Evolutionary conservation across 75 land plant species (phyloP), one percentile per base, ranked within the genome.

Genomic region (Cunninghamia lanceolata): DNA sequence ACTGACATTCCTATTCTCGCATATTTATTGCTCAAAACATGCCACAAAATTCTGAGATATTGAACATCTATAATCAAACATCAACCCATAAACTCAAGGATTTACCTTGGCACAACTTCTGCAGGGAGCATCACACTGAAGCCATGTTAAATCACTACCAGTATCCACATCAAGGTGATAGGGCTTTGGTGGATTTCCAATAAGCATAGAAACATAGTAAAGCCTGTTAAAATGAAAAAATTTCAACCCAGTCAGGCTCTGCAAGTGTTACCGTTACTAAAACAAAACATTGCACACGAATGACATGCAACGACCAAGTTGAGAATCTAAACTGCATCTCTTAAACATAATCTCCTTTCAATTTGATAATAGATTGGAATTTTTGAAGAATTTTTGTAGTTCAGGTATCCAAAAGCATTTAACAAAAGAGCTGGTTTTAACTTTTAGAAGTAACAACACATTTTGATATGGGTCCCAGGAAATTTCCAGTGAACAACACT

Each of bases 51-150:
- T 52, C n/a, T n/a, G n/a, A 42, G 25, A 28, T 38, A n/a, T 45
- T 14, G 46, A 80, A 80, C 40, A 43, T 80, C 34, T 80, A 80
- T 32, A 43, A 13, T 39, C 2, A n/a, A 42, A 40, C 46, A 40
- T 28, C 82, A 79, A 79, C 25, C 45, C 82, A 79, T 45, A 25
- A 25, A 43, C 32, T 43, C 50, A 43, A 45, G 34, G 32, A 80
- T 19, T 88, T 43, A 96, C 97, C 91, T 92, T 86, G 35, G 94
- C 94, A 90, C 98, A 96, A 83, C 91, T 91, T 30, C 86, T 87
- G 86, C 98, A 96, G 30, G 98, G 98, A 86, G 96, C 98, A 91
- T 94, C 95, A 91, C 98, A 96, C 42, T 96, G 98, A 66, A 96
- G 89, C 98, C 98, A 96, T 74, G 96, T 94, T 80, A 96, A 91